These are phyloP conservation scores for Diplodia sapinea DNA, from an alignment of 2,329 filamentous ascomycete species.

Conservation along the genomic window DNA sequence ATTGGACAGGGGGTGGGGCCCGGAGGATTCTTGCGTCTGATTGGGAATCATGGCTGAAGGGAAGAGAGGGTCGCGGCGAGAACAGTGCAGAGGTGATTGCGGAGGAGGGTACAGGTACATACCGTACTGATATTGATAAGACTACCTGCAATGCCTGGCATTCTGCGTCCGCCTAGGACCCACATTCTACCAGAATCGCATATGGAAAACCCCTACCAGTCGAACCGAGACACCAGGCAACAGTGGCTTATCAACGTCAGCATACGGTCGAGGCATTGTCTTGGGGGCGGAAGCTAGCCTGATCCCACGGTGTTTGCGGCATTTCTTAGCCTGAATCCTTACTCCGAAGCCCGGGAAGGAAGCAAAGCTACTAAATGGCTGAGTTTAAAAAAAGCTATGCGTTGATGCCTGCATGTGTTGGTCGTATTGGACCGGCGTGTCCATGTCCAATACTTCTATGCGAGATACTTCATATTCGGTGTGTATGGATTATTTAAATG, in stretches of 20 bases:
- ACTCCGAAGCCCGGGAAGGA: background rate
- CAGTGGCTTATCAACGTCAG: background rate
- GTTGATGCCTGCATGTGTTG: background rate
- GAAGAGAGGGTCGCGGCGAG: background rate
- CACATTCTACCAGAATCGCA: background rate
- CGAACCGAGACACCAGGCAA: background rate
- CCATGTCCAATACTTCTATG: background rate
- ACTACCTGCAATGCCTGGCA: background rate
- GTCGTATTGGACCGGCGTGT: background rate
- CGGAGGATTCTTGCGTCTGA: background rate
- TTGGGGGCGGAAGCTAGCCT: background rate
- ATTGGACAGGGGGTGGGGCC: background rate
- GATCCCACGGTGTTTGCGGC: background rate
- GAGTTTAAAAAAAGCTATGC: background rate
- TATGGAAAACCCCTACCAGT: background rate
- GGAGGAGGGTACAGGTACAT: background rate
- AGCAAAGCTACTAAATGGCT: background rate
- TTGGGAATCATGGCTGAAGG: background rate
- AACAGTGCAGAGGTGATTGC: background rate
- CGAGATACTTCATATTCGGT: background rate
- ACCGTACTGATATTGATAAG: background rate
- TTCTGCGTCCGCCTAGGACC: background rate
- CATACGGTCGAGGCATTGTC: background rate
- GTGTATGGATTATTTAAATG: background rate
- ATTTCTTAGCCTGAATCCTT: background rate